phyloP scores from a whole-genome alignment of 192 early-diverging fungal genomes.

The Coemansia nantahalensis region DNA sequence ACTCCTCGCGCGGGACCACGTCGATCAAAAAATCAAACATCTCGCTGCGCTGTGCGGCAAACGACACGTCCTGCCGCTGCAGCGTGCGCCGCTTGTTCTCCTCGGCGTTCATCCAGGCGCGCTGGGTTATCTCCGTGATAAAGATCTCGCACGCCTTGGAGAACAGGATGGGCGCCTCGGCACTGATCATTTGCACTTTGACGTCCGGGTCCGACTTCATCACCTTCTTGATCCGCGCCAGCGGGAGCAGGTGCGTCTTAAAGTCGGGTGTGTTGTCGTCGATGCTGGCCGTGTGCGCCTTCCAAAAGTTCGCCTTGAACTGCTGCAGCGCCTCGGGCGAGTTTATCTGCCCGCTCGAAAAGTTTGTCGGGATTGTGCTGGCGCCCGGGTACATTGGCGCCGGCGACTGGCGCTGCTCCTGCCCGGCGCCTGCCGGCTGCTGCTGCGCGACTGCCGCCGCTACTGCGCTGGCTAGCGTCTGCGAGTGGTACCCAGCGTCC shows the following conservation, averaged over 20 bases:
- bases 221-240: slow-evolving; percentile 96
- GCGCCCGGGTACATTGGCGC: slow-evolving; percentile 49
- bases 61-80: slow-evolving; percentile 87
- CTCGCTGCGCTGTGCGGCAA: slow-evolving; percentile 84
- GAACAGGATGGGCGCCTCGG: slow-evolving; percentile 89
- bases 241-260: slow-evolving; percentile 83
- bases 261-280: slow-evolving; percentile 78
- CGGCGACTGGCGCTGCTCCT: slow-evolving; percentile 19
- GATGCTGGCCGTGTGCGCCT: slow-evolving; percentile 61
- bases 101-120: slow-evolving; percentile 89
- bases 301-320: slow-evolving; percentile 62
- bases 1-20: slow-evolving; percentile 91
- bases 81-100: slow-evolving; percentile 95
- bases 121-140: slow-evolving; percentile 82
- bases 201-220: slow-evolving; percentile 98
- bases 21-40: slow-evolving; percentile 99
- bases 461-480: slow-evolving; percentile 41
- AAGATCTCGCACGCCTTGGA: slow-evolving; percentile 98
- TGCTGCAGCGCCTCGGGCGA: slow-evolving; percentile 44
- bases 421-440: slow-evolving; percentile 18
- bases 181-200: slow-evolving; percentile 77
- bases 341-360: slow-evolving; percentile 50
- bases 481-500: slow-evolving; percentile 23
- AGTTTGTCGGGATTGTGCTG: slow-evolving; percentile 51
- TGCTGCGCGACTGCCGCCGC: slow-evolving; percentile 21